Base-by-base conservation (phyloP, 2,329 filamentous ascomycete species). In the Stagonosporopsis cucurbitacearum region DNA sequence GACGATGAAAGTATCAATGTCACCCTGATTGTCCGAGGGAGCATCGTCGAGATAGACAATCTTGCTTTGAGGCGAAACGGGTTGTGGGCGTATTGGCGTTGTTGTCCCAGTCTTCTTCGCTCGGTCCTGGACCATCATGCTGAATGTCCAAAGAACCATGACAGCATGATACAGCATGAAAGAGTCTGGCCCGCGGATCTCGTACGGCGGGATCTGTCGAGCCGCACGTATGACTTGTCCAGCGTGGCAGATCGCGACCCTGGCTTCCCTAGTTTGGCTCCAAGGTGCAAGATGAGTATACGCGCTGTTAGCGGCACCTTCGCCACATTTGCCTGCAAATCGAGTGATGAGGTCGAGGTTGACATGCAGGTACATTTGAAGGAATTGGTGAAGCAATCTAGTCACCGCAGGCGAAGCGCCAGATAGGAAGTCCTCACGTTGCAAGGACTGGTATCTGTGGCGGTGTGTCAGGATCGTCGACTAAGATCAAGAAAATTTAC, bases 251-350 rank as follows among this genome's bases (percentile, higher is more conserved):
- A 63, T 54, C 9, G 64, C 65, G 32, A 45, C 62, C 4, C 65
- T 50, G 12, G 59, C 61, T 42, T 67, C 61, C 22, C 60, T 64
- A 5, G 59, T 62, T 22, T 57, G 54, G 22, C 58, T 59, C 86
- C 86, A 88, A 23, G 82, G 77, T 50, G 84, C 81, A 3, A 88
- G 77, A 0, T 81, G 75, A 0, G 83, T 82, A 56, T 86, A 86
- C 15, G 86, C 79, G 6, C 81, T 75, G 3, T 83, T 80, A 2
- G 87, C 86, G 65, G 87, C 84, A 20, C 86, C 85, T 59, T 87
- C 83, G 20, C 85, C 86, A 59, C 87, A 85, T 49, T 86, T 86
- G 7, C 87, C 87, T 0, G 85, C 83, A 60, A 89, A 88, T 2
- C 87, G 79, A 62, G 88, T 85, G 20, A 89, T 74, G 56, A 87